Conservation (phyloP, 78 protist genomes). For the slime mould (Dictyostelium discoideum) region DNA sequence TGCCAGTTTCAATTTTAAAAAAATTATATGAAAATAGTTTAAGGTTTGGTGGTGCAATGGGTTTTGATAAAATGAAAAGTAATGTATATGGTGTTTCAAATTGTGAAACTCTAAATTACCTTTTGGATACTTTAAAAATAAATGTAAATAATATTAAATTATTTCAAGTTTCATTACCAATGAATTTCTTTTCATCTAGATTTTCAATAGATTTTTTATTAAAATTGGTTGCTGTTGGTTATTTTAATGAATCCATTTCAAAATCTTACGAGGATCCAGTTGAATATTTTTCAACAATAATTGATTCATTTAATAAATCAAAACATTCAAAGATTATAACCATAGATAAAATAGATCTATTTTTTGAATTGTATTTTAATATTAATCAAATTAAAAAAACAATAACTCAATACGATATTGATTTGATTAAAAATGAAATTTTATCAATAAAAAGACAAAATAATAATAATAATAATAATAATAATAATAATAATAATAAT, state of each 20-base stretch:
- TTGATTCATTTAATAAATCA: background rate
- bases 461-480: no score
- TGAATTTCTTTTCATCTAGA: background rate
- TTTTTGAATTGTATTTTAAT: no score
- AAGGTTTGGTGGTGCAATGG: background rate
- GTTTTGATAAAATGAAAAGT: no score
- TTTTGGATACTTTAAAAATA: background rate
- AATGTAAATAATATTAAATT: no score
- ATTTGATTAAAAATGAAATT: no score
- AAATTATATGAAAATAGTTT: background rate
- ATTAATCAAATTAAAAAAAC: no score
- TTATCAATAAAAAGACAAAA: no score
- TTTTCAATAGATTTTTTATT: background rate
- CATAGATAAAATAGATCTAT: background rate
- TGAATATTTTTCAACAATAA: background rate
- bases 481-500: no score
- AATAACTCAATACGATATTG: background rate
- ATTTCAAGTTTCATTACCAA: background rate
- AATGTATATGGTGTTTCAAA: background rate
- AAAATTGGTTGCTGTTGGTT: background rate
- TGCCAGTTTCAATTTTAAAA: background rate
- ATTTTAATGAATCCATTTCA: background rate
- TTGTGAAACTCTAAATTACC: background rate
- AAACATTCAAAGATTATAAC: background rate
- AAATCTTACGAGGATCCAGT: background rate